These are phyloP conservation scores for Microdochium nivale DNA, from an alignment of 2,329 filamentous ascomycete species.

Conservation along the genomic window DNA sequence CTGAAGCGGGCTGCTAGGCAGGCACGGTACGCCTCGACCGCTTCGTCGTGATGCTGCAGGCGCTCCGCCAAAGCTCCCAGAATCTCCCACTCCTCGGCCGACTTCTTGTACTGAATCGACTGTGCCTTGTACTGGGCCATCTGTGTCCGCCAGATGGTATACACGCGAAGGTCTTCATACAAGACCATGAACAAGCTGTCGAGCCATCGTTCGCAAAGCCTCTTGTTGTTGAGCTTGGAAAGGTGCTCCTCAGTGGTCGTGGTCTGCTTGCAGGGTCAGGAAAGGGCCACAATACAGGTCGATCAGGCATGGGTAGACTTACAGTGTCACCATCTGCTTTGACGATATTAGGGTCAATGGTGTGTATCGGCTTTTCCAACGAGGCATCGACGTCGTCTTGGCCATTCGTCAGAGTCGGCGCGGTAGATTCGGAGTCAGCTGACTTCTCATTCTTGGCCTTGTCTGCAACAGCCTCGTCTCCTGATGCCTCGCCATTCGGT, in stretches of 20 bases:
- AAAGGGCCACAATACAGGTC: not conserved
- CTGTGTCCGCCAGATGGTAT: conserved; percentile 98
- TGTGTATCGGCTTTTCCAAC: conserved; percentile 73
- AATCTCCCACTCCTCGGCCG: conserved; percentile 96
- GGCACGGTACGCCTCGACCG: conserved; percentile 83
- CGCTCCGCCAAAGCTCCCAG: conserved; percentile 87
- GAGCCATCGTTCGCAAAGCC: conserved; percentile 93
- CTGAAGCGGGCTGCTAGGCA: conserved; percentile 86
- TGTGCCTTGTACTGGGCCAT: conserved; percentile 93
- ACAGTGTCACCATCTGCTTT: conserved; percentile 51
- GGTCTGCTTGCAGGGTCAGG: conserved; percentile 31
- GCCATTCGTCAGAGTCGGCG: conserved; percentile 28
- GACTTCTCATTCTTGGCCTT: conserved; percentile 22
- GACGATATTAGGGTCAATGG: conserved; percentile 66
- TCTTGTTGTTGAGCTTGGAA: conserved; percentile 92
- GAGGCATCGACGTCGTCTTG: conserved; percentile 20
- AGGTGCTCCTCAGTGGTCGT: conserved; percentile 63
- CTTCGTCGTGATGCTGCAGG: conserved; percentile 85
- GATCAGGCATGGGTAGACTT: conserved; percentile 2
- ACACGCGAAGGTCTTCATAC: conserved; percentile 94
- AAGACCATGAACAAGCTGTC: conserved; percentile 99
- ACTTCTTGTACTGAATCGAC: conserved; percentile 93
- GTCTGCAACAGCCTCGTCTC: conserved; percentile 24
- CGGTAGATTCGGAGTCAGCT: conserved; percentile 21
- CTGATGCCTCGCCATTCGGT: conserved; percentile 33